Percentiles rank a stretch among this genome's conserved stretches.
Conservation (phyloP, 495 filamentous ascomycete genomes). For the Neurospora pannonica region DNA sequence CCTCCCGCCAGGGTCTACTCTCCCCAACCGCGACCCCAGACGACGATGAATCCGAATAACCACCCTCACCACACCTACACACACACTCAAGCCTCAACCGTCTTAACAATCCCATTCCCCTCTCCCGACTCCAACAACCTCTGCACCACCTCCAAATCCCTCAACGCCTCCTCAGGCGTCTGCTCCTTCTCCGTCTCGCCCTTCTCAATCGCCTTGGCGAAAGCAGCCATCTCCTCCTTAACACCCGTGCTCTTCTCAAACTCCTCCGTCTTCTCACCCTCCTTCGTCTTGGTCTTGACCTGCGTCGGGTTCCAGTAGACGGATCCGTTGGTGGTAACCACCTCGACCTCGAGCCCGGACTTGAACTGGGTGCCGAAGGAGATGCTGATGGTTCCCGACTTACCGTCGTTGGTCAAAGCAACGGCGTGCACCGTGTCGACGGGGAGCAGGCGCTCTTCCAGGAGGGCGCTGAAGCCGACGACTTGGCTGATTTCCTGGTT, state of each 20-base stretch:
- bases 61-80: background rate
- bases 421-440: constrained; percentile 65
- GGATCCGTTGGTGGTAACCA: constrained; percentile 45
- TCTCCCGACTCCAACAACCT: constrained; percentile 53
- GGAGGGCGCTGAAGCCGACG: constrained; percentile 48
- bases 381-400: constrained; percentile 48
- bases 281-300: constrained; percentile 26
- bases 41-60: background rate
- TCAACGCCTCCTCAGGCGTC: constrained; percentile 55
- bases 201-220: constrained; percentile 44
- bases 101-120: constrained; percentile 30
- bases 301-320: constrained; percentile 30
- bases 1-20: background rate
- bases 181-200: constrained; percentile 43
- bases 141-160: constrained; percentile 61
- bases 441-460: constrained; percentile 54
- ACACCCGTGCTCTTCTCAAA: constrained; percentile 50
- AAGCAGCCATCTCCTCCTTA: constrained; percentile 54
- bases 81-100: background rate
- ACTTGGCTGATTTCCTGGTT: constrained; percentile 36
- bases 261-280: constrained; percentile 30
- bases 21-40: background rate
- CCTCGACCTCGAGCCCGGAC: constrained; percentile 36
- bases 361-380: constrained; percentile 59
- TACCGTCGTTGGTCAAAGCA: constrained; percentile 46